A percentile compares a stretch with the other conserved stretches of the same genome.
Conservation (phyloP, 352 stramenopile genomes). For the Pilasporangium apinafurcum region DNA sequence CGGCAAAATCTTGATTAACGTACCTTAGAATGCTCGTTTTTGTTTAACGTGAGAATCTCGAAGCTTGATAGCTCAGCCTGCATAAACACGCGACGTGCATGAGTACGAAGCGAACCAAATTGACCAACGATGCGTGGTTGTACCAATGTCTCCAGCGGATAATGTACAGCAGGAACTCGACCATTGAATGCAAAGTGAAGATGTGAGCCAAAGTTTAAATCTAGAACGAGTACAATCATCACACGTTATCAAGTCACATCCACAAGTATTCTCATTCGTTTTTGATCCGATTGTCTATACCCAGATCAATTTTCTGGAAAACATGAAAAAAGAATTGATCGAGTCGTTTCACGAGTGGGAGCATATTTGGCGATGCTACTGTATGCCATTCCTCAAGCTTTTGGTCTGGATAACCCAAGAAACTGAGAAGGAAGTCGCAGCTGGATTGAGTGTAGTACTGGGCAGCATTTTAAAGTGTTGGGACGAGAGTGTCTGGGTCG, state of each 20-base stretch:
- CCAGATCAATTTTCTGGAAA: conserved; percentile 14
- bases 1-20: neutral
- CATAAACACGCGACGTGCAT: neutral
- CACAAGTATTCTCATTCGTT: too few relatives aligned
- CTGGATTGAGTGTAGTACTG: conserved; percentile 52
- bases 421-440: conserved; percentile 41
- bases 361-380: neutral
- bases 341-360: conserved; percentile 13
- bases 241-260: neutral
- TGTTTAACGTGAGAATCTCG: neutral
- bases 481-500: too few relatives aligned
- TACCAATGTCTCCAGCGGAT: conserved; percentile 42
- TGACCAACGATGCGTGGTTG: neutral
- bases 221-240: conserved; percentile 5
- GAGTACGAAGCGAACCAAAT: neutral
- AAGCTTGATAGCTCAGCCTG: conserved; percentile 17
- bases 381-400: conserved; percentile 21
- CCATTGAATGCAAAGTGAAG: conserved; percentile 46
- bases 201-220: conserved; percentile 27
- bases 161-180: conserved; percentile 28
- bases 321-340: conserved; percentile 17
- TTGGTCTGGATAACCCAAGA: conserved; percentile 38
- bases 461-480: too few relatives aligned
- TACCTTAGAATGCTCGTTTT: neutral
- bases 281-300: conserved; percentile 5